phyloP scores from a whole-genome alignment of 2,329 filamentous ascomycete species.

The Epichloe amarillans region DNA sequence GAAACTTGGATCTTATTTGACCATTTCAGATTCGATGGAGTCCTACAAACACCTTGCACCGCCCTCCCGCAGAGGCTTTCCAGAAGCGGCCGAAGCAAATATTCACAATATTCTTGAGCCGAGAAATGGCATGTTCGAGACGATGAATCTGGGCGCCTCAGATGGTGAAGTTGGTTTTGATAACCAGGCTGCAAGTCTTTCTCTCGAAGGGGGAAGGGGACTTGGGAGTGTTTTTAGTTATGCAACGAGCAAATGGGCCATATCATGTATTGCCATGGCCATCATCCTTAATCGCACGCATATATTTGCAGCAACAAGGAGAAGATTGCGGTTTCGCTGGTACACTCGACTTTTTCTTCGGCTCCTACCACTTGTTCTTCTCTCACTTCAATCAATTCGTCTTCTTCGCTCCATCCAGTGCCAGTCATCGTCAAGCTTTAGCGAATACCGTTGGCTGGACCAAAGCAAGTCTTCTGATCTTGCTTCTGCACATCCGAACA shows the following conservation, averaged over 20 bases:
- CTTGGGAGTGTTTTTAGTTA: slow-evolving; percentile 84
- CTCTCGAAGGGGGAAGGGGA: slow-evolving; percentile 51
- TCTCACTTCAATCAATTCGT: slow-evolving; percentile 52
- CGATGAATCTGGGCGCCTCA: background rate
- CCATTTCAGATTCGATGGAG: slow-evolving; percentile 46
- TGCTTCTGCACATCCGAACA: slow-evolving; percentile 57
- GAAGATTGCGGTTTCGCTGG: slow-evolving; percentile 66
- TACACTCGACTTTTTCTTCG: slow-evolving; percentile 57
- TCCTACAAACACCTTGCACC: slow-evolving; percentile 27
- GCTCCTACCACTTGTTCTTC: slow-evolving; percentile 54
- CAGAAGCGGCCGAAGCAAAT: slow-evolving; percentile 12
- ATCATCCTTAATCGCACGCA: slow-evolving; percentile 82
- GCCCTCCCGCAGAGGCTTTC: slow-evolving; percentile 10
- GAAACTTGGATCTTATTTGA: slow-evolving; percentile 51
- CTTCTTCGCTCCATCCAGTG: slow-evolving; percentile 81
- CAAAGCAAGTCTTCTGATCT: slow-evolving; percentile 50
- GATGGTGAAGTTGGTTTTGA: slow-evolving; percentile 5
- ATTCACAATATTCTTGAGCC: slow-evolving; percentile 19
- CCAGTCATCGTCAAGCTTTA: slow-evolving; percentile 68
- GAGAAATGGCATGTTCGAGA: slow-evolving; percentile 2
- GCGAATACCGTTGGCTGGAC: slow-evolving; percentile 56
- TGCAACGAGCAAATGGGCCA: slow-evolving; percentile 80
- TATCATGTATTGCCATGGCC: slow-evolving; percentile 75
- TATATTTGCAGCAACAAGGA: slow-evolving; percentile 81
- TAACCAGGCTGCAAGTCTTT: slow-evolving; percentile 30